Conservation (phyloP, 148 eudicot genomes). For the Vaccinium darrowii region DNA sequence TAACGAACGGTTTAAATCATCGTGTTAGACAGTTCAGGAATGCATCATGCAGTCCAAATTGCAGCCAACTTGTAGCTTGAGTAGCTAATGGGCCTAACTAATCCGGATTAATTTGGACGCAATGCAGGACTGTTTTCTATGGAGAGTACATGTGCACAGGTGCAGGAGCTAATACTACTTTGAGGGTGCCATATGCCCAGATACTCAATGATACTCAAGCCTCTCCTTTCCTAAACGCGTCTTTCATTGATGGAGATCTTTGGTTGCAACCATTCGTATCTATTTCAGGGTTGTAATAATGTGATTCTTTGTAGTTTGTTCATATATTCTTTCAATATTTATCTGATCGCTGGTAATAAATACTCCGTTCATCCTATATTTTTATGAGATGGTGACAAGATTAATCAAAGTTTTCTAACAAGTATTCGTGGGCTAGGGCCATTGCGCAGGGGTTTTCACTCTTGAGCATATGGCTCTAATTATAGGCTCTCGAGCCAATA, state of each 20-base stretch:
- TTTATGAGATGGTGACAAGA: too few relatives aligned
- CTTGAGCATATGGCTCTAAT: too few relatives aligned
- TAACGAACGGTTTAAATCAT: not conserved
- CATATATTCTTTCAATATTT: not conserved
- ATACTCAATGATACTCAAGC: constrained; percentile 65
- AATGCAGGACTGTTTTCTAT: constrained; percentile 67
- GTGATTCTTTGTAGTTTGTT: not conserved
- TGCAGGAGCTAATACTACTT: constrained; percentile 47
- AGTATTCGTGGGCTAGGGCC: too few relatives aligned
- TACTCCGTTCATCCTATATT: too few relatives aligned
- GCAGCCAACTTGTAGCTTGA: not conserved
- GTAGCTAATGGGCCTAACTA: not conserved
- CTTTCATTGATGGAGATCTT: constrained; percentile 76
- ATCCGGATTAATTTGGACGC: not conserved
- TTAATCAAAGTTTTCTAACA: too few relatives aligned
- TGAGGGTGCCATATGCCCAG: constrained; percentile 69
- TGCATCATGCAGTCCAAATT: not conserved
- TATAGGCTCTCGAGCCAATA: too few relatives aligned
- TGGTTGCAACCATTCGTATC: constrained; percentile 55
- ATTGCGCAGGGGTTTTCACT: too few relatives aligned
- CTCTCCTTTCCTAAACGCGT: constrained; percentile 56
- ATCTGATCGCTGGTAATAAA: too few relatives aligned
- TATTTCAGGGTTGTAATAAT: not conserved
- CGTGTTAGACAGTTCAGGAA: too few relatives aligned
- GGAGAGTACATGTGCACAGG: constrained; percentile 91